A percentile compares a stretch with the other conserved stretches of the same genome.
Evolutionary conservation across 129 eudicot genomes (phyloP).

Genomic region (Kitagawia praeruptora): DNA sequence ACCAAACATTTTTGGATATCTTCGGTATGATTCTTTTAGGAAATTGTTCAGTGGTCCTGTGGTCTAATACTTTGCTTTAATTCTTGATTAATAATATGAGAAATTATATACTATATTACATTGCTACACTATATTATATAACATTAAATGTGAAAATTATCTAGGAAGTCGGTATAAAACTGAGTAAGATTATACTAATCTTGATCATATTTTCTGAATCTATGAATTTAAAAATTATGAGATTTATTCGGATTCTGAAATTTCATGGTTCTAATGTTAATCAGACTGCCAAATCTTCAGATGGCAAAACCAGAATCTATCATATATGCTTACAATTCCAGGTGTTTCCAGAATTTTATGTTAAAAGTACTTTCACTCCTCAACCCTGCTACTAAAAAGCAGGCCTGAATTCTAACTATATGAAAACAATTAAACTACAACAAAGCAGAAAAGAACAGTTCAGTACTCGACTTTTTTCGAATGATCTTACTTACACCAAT

Average conservation of each 20-base stretch:
- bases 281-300: neutral
- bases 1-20: too few relatives aligned
- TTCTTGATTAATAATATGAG: too few relatives aligned
- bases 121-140: too few relatives aligned
- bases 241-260: neutral
- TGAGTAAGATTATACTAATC: too few relatives aligned
- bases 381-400: neutral
- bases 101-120: too few relatives aligned
- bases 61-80: too few relatives aligned
- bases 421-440: neutral
- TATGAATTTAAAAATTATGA: too few relatives aligned
- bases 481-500: constrained; percentile 24
- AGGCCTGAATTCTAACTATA: neutral
- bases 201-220: neutral
- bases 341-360: neutral
- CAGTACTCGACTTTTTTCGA: neutral
- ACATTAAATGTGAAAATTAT: too few relatives aligned
- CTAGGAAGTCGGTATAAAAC: too few relatives aligned
- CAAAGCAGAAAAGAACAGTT: neutral
- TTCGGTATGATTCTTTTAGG: too few relatives aligned
- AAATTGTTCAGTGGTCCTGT: too few relatives aligned
- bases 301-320: neutral
- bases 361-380: neutral
- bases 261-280: neutral
- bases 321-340: neutral